phyloP scores from a whole-genome alignment of 2,329 filamentous ascomycete species.

The Ophiocordyceps camponoti-leonardi region DNA sequence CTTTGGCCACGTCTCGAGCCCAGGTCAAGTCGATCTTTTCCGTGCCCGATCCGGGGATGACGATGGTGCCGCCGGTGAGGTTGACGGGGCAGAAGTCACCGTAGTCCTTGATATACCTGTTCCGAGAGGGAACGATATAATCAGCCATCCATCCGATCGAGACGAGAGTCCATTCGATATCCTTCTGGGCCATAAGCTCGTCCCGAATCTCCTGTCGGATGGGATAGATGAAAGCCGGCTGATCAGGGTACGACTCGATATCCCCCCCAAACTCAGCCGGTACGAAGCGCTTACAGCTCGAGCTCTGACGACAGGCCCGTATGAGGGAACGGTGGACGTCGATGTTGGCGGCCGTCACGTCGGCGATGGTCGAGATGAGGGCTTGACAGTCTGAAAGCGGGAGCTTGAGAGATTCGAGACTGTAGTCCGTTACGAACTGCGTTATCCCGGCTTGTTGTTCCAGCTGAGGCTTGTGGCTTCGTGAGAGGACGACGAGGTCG shows the following conservation, averaged over 20 bases:
- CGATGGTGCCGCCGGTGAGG: neutral
- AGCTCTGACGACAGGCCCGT: constrained; percentile 3
- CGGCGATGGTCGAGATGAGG: constrained; percentile 5
- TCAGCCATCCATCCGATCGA: constrained; percentile 5
- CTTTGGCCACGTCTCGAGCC: constrained; percentile 3
- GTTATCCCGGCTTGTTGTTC: neutral
- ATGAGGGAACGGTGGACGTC: constrained; percentile 5
- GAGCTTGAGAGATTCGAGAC: neutral
- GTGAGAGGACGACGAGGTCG: constrained; percentile 4
- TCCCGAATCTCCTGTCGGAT: constrained; percentile 1
- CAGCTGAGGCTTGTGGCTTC: constrained; percentile 2
- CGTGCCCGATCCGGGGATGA: neutral
- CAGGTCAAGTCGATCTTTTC: constrained; percentile 1
- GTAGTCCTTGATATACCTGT: constrained; percentile 3
- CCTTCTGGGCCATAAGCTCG: constrained; percentile 2
- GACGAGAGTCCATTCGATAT: constrained; percentile 6
- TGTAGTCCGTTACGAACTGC: neutral
- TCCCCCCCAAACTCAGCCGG: constrained; percentile 5
- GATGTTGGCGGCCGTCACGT: constrained; percentile 2
- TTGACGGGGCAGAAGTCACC: constrained; percentile 3
- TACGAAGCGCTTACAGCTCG: constrained; percentile 5
- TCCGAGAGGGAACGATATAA: constrained; percentile 3
- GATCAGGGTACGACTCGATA: constrained; percentile 4
- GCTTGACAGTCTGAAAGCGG: constrained; percentile 1
- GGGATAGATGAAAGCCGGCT: constrained; percentile 4